Percentiles rank a stretch among this genome's conserved stretches.
phyloP scores from a whole-genome alignment of 192 early-diverging fungal genomes.

The Gryganskiella cystojenkinii region DNA sequence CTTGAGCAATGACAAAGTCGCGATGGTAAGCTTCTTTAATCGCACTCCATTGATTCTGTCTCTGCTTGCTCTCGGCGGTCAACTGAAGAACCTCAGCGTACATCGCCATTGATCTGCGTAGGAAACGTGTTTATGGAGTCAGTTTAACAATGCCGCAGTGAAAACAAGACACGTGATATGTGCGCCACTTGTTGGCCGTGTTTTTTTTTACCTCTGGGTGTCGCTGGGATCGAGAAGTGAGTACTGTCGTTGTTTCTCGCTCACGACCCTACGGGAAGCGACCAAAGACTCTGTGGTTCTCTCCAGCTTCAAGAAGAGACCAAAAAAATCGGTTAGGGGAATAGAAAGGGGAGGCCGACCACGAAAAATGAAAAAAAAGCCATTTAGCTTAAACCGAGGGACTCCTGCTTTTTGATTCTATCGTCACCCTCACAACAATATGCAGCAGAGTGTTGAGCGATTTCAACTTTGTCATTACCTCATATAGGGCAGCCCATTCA shows the following conservation, averaged over 20 bases:
- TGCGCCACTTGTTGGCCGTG: no score
- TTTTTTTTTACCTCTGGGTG: neutral
- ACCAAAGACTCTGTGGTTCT: neutral
- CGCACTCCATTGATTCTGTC: slow-evolving; percentile 24
- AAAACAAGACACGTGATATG: neutral
- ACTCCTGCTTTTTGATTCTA: no score
- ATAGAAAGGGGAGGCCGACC: no score
- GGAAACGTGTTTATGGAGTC: no score
- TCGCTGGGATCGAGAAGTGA: neutral
- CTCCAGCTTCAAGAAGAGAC: neutral
- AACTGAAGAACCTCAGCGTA: slow-evolving; percentile 18
- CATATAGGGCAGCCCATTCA: neutral
- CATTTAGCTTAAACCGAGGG: neutral
- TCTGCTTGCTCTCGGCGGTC: slow-evolving; percentile 8
- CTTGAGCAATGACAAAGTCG: slow-evolving; percentile 14
- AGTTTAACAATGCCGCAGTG: neutral
- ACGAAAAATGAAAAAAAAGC: no score
- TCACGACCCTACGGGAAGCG: neutral
- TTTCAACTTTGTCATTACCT: neutral
- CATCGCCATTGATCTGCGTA: neutral
- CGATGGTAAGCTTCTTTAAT: slow-evolving; percentile 20
- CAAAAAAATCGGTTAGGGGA: no score
- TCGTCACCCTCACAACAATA: no score
- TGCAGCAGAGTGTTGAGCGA: no score
- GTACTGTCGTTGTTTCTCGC: slow-evolving; percentile 2